Evolutionary conservation across 805 yeast species (phyloP), one percentile per base, ranked within the genome.

Genomic region (Torulaspora quercuum): DNA sequence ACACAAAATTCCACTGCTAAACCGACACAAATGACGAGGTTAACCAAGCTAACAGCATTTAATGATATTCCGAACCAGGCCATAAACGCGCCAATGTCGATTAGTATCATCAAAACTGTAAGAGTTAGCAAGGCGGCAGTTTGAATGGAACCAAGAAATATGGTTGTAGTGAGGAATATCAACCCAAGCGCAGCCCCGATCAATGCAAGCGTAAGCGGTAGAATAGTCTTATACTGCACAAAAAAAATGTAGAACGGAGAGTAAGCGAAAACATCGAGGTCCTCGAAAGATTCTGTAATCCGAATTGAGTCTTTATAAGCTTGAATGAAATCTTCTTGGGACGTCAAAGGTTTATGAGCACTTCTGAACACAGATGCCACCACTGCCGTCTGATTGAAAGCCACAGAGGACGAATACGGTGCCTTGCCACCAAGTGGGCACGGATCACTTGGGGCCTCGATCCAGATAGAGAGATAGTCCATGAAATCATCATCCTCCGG

Each of bases 391-490:
- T 63, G 62, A 39, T 69, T 68, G 17, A 69, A 63, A 1, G 70
- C 63, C 7, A 86, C 64, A 1, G 88, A 68, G 4, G 68, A 61
- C 1, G 83, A 70, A 55, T 90, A 90, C 0, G 97, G 95, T 0
- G 97, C 97, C 53, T 84, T 83, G 2, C 98, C 98, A 3, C 95
- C 97, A 17, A 90, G 65, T 1, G 97, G 96, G 59, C 98, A 90
- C 2, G 90, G 86, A 51, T 84, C 92, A 39, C 95, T 83, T 16
- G 86, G 84, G 1, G 86, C 64, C 25, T 76, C 69, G 16, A 90
- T 84, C 98, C 98, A 90, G 26, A 82, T 75, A 14, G 74, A 60
- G 55, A 88, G 81, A 49, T 70, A 86, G 29, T 66, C 67, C 76
- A 83, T 75, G 52, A 90, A 90, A 22, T 79, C 80, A 0, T 68